phyloP scores from a whole-genome alignment of 192 early-diverging fungal species.

The Geranomyces variabilis region DNA sequence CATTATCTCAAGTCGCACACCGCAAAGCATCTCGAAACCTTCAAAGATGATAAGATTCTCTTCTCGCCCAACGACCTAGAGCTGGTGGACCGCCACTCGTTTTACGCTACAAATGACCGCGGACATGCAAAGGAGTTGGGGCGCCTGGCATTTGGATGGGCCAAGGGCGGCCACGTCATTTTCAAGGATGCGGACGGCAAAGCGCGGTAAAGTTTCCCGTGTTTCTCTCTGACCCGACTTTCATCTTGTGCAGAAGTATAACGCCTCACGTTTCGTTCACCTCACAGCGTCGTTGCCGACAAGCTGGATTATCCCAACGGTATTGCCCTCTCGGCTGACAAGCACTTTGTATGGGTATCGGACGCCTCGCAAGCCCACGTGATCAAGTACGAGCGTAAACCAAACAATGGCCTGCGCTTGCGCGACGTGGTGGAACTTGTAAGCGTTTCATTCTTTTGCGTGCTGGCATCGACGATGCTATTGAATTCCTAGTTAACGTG shows the following conservation, averaged over 20 bases:
- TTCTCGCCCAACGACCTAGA: slow-evolving; percentile 2
- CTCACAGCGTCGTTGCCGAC: slow-evolving; percentile 63
- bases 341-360: slow-evolving; percentile 16
- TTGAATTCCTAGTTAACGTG: not conserved
- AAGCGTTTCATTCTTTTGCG: not conserved
- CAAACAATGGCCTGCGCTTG: slow-evolving; percentile 26
- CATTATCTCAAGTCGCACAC: not conserved
- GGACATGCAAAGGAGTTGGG: not conserved
- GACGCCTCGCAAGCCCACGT: not conserved
- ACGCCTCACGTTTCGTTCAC: not conserved
- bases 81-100: not conserved
- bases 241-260: not conserved
- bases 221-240: no score
- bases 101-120: slow-evolving; percentile 17
- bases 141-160: not conserved
- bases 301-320: slow-evolving; percentile 31
- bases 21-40: slow-evolving; percentile 11
- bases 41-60: slow-evolving; percentile 5
- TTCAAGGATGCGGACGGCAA: slow-evolving; percentile 17
- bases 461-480: not conserved
- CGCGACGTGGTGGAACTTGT: slow-evolving; percentile 10
- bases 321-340: slow-evolving; percentile 11
- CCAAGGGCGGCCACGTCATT: not conserved
- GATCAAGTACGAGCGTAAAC: slow-evolving; percentile 15
- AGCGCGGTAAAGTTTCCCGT: no score